Conservation (phyloP, 345 rosid species). For the Kernera saxatilis region DNA sequence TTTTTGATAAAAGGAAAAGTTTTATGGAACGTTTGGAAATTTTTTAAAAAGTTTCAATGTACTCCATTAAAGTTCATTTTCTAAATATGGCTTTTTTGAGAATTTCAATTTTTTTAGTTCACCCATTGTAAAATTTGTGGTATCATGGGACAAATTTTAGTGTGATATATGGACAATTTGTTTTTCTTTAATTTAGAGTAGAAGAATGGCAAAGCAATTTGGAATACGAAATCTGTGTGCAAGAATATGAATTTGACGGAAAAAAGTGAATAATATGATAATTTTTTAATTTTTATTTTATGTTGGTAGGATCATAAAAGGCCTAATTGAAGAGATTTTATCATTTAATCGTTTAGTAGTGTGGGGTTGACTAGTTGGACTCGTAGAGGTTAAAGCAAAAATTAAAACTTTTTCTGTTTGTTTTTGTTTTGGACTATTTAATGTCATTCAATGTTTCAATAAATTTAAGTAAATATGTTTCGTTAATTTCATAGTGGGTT, state of each 20-base stretch:
- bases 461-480: not conserved
- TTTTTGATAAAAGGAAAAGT: not conserved
- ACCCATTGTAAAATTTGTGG: not conserved
- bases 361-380: conserved; percentile 19
- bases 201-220: not conserved
- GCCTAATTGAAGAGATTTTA: conserved; percentile 11
- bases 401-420: not conserved
- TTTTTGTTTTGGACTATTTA: conserved; percentile 14
- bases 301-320: not conserved
- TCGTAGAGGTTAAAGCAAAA: conserved; percentile 9
- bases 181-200: not conserved
- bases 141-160: not conserved
- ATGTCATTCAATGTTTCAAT: conserved; percentile 17
- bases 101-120: not conserved
- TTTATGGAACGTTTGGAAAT: not conserved
- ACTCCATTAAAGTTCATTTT: not conserved
- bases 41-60: not conserved
- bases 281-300: too few species aligned
- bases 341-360: not conserved
- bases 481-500: not conserved
- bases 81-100: not conserved
- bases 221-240: not conserved
- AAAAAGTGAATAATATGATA: not conserved
- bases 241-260: not conserved
- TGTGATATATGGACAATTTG: not conserved